These are phyloP conservation scores for Solanum stenotomum DNA, from an alignment of 257 asterid genomes.

Conservation along the genomic window DNA sequence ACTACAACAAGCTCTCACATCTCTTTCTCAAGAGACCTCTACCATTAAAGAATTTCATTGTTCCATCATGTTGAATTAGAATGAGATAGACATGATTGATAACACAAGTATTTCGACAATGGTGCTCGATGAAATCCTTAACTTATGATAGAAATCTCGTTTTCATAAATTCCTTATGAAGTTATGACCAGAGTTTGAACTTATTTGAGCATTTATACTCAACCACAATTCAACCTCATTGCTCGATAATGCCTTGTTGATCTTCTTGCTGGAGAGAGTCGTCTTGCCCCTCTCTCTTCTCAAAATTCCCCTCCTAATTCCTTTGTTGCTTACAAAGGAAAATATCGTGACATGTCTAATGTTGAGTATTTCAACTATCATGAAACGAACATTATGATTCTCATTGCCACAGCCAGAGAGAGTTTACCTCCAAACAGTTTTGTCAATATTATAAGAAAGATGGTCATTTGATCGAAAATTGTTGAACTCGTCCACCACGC, in stretches of 20 bases:
- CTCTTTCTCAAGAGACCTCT: too few relatives aligned
- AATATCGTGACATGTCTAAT: not conserved
- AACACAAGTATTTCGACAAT: too few relatives aligned
- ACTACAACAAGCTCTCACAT: too few relatives aligned
- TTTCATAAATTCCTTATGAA: too few relatives aligned
- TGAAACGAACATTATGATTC: not conserved
- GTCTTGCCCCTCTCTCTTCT: not conserved
- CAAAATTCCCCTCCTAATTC: too few relatives aligned
- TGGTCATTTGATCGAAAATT: not conserved
- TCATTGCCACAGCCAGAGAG: not conserved
- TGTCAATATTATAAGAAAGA: not conserved
- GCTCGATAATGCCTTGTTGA: not conserved
- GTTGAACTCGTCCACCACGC: not conserved
- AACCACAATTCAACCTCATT: not conserved
- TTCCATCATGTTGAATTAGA: too few relatives aligned
- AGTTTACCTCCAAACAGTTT: not conserved
- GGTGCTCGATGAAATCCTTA: too few relatives aligned
- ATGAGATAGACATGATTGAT: too few relatives aligned
- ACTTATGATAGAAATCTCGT: too few relatives aligned
- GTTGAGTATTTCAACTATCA: not conserved
- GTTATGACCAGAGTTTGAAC: too few relatives aligned
- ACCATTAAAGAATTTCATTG: too few relatives aligned
- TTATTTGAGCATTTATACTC: not conserved
- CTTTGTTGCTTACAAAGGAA: too few relatives aligned
- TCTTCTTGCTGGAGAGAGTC: not conserved